Evolutionary conservation across 495 filamentous ascomycete species (phyloP).

Genomic region (Penicillium cataractarum): DNA sequence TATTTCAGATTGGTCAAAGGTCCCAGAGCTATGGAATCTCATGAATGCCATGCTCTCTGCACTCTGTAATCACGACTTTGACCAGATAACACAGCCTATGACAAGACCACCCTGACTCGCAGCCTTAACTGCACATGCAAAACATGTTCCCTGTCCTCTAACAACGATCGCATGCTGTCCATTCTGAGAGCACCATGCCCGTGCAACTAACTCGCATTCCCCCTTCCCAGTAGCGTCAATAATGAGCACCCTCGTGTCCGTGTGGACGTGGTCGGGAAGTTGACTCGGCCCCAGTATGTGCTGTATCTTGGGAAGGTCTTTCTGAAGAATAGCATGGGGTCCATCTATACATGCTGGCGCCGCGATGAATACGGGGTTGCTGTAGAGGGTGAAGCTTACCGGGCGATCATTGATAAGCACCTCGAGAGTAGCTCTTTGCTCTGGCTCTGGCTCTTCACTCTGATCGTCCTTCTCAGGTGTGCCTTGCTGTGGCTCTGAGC

Average conservation of each 20-base stretch:
- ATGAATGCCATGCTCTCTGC: no score
- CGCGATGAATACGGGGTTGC: constrained; percentile 13
- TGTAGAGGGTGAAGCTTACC: constrained; percentile 12
- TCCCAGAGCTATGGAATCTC: no score
- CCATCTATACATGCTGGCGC: constrained; percentile 2
- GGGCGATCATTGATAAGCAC: constrained; percentile 5
- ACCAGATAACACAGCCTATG: constrained; percentile 4
- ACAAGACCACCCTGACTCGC: constrained; percentile 12
- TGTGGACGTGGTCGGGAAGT: constrained; percentile 5
- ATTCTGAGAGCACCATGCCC: constrained; percentile 16
- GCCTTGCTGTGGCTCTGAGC: background rate
- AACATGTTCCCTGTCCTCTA: background rate
- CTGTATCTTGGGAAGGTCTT: constrained; percentile 4
- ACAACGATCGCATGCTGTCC: constrained; percentile 12
- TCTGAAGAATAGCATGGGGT: constrained; percentile 4
- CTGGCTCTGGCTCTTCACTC: background rate
- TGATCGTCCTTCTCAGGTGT: background rate
- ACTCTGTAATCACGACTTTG: constrained; percentile 4
- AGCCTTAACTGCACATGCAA: constrained; percentile 10
- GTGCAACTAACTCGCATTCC: constrained; percentile 9
- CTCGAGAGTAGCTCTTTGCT: constrained; percentile 2
- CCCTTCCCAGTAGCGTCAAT: constrained; percentile 18
- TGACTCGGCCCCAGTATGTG: constrained; percentile 5
- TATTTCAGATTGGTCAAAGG: no score
- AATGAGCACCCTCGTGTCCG: constrained; percentile 10